Base-by-base conservation (phyloP, 2,329 filamentous ascomycete genomes). In the Colletotrichum graminicola region DNA sequence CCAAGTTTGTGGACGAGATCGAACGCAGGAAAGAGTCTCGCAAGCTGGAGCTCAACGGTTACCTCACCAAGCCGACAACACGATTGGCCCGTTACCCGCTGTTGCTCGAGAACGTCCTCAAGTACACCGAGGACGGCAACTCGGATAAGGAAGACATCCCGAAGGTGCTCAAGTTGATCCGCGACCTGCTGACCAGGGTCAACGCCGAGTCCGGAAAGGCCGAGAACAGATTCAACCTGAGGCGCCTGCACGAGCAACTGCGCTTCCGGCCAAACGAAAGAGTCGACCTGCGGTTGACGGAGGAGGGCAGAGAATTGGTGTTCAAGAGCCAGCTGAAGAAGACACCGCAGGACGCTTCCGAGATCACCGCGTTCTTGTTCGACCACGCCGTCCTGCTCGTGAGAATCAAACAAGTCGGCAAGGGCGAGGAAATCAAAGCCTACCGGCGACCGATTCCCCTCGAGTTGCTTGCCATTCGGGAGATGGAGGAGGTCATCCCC, bases 281-380 rank as follows among this genome's bases (percentile, higher is more conserved):
- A 78, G 95, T 98, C 59, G 96, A 99, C 79, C 84, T 99, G 73
- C 97, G 97, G 80, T 87, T 99, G 62, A 97, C 94, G 0, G 96
- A 99, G 77, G 94, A 97, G 76, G 93, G 93, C 65, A 93, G 96
- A 71, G 94, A 98, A 80, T 86, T 99, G 76, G 90, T 99, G 73
- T 97, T 95, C 83, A 99, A 98, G 85, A 95, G 94, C 77, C 91
- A 91, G 73, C 89, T 99, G 81, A 98, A 97, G 85, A 98, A 98
- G 84, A 90, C 91, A 5, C 92, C 95, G 0, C 95, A 93, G 0
- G 95, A 98, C 79, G 47, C 71, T 34, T 73, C 73, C 29, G 95
- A 98, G 77, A 95, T 99, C 55, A 96, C 94, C 26, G 95, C 94
- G 21, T 99, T 97, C 84, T 87, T 99, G 32, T 98, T 99, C 79